Percentiles rank a stretch among this genome's conserved stretches.
These are phyloP conservation scores for Thalassiosira hispida DNA, from an alignment of 352 stramenopile genomes.

Conservation along the genomic window DNA sequence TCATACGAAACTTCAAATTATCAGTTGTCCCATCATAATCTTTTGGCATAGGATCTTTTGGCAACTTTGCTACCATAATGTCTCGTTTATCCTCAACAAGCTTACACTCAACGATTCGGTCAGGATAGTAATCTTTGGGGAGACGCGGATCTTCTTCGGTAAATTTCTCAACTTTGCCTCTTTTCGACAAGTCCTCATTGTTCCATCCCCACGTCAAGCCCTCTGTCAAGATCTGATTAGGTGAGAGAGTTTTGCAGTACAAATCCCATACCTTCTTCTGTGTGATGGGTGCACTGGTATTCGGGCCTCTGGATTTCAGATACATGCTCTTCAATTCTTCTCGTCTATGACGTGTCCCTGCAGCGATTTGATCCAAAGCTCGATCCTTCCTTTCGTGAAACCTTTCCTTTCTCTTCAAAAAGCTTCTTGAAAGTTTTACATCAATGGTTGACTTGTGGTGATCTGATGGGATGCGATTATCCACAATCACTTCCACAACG, in stretches of 20 bases:
- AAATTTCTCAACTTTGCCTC: slow-evolving; percentile 18
- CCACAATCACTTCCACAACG: slow-evolving; percentile 75
- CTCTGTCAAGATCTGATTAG: slow-evolving; percentile 41
- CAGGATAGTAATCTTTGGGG: slow-evolving; percentile 52
- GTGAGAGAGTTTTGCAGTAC: slow-evolving; percentile 43
- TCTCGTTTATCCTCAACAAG: slow-evolving; percentile 58
- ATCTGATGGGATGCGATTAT: slow-evolving; percentile 51
- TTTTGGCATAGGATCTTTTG: too few relatives aligned
- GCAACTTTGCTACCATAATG: too few relatives aligned
- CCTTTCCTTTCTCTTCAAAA: slow-evolving; percentile 2
- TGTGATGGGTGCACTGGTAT: background rate
- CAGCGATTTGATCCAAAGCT: slow-evolving; percentile 27
- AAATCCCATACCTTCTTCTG: slow-evolving; percentile 41
- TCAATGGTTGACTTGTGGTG: slow-evolving; percentile 12
- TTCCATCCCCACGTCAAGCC: slow-evolving; percentile 17
- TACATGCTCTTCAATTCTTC: slow-evolving; percentile 43
- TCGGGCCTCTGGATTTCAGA: slow-evolving; percentile 10
- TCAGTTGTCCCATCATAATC: slow-evolving; percentile 11
- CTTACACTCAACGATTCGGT: slow-evolving; percentile 80
- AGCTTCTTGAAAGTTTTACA: background rate
- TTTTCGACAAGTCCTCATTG: slow-evolving; percentile 5
- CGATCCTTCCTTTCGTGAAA: slow-evolving; percentile 1
- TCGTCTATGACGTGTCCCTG: slow-evolving; percentile 29
- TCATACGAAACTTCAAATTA: slow-evolving; percentile 1
- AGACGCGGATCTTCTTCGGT: slow-evolving; percentile 38